These are phyloP conservation scores for Chenopodium quinoa DNA, from an alignment of 148 eudicot species.

Conservation along the genomic window DNA sequence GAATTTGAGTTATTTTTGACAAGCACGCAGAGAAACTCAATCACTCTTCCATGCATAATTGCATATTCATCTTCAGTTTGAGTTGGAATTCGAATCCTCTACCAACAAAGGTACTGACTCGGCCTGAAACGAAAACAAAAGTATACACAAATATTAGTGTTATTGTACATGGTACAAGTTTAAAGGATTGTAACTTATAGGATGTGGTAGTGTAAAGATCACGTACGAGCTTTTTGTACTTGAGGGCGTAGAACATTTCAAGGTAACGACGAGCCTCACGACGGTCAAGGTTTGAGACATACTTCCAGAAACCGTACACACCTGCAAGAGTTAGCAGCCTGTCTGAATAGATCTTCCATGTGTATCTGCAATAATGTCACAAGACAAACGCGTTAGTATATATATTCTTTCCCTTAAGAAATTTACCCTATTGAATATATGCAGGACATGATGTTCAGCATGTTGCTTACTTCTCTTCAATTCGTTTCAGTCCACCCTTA, in stretches of 20 bases:
- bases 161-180: not conserved
- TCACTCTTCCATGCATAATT: conserved; percentile 21
- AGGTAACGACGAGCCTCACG: conserved; percentile 89
- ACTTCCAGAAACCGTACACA: conserved; percentile 97
- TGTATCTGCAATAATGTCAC: conserved; percentile 49
- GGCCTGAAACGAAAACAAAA: conserved; percentile 46
- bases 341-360: conserved; percentile 94
- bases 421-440: not conserved
- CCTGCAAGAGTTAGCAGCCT: conserved; percentile 88
- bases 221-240: conserved; percentile 79
- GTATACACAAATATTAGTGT: not conserved
- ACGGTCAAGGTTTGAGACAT: conserved; percentile 88
- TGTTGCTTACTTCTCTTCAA: conserved; percentile 73
- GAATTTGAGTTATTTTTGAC: conserved; percentile 30
- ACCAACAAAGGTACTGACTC: conserved; percentile 79
- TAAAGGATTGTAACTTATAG: not conserved
- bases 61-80: not conserved
- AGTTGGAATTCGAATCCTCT: conserved; percentile 34
- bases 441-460: not conserved
- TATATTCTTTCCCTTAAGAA: too few species aligned
- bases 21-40: conserved; percentile 9
- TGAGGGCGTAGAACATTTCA: conserved; percentile 95
- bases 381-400: not conserved
- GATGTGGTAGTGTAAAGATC: not conserved
- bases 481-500: conserved; percentile 72